Conservation (phyloP, 2,329 filamentous ascomycete genomes). For the Davidsoniella neocaledoniae region DNA sequence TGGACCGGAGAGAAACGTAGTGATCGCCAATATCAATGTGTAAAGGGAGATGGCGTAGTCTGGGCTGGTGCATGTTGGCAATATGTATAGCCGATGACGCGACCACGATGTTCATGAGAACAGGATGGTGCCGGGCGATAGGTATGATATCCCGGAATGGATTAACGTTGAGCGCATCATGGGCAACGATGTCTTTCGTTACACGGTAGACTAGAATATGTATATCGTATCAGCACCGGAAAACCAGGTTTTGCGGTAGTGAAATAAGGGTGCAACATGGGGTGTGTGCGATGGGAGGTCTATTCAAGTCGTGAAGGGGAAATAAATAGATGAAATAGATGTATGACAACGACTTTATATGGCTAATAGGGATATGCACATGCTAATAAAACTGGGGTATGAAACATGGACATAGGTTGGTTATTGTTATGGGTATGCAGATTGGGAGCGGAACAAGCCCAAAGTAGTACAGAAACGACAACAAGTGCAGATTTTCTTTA, state of each 20-base stretch:
- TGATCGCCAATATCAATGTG: slow-evolving; percentile 22
- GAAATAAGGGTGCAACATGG: not conserved
- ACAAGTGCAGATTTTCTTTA: not conserved
- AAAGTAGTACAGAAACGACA: not conserved
- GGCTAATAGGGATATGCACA: not conserved
- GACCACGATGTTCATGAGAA: slow-evolving; percentile 31
- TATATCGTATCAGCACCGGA: slow-evolving; percentile 13
- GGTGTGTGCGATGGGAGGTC: too few species aligned
- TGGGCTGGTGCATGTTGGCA: slow-evolving; percentile 26
- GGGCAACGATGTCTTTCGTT: slow-evolving; percentile 36
- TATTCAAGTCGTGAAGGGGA: too few species aligned
- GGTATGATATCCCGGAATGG: slow-evolving; percentile 33
- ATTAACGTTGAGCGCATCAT: slow-evolving; percentile 29
- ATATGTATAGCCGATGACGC: slow-evolving; percentile 33
- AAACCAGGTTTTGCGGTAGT: not conserved
- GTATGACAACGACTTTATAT: not conserved
- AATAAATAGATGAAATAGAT: not conserved
- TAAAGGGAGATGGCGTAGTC: slow-evolving; percentile 18
- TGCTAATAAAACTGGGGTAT: too few species aligned
- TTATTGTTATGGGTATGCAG: too few species aligned
- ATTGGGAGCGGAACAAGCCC: too few species aligned
- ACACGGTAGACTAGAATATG: slow-evolving; percentile 31
- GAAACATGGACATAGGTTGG: too few species aligned
- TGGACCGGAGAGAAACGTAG: slow-evolving; percentile 22
- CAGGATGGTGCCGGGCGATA: slow-evolving; percentile 27